Base-by-base conservation (phyloP, 2,329 filamentous ascomycete species). In the Tolypocladium ophioglossoides region DNA sequence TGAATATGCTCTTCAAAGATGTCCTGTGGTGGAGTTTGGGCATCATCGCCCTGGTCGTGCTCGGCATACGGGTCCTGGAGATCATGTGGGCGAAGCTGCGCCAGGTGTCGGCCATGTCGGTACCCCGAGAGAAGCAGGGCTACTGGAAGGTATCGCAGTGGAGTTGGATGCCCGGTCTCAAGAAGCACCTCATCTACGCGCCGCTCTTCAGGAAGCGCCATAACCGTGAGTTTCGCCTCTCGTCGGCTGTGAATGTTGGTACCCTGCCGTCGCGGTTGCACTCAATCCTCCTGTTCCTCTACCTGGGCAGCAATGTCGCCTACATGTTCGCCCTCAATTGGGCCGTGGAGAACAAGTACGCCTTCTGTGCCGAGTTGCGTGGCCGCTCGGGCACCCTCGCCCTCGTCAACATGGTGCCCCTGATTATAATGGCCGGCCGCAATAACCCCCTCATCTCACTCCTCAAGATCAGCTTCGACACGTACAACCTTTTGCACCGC, bases 401-500 rank as follows among this genome's bases (percentile, higher is more conserved):
- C 5, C 78, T 91, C 12, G 80, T 95, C 63, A 99, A 96, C 73
- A 88, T 97, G 82, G 83, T 99, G 35, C 91, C 94, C 6, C 83
- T 96, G 34, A 80, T 97, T 63, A 81, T 97, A 59, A 82, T 97
- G 55, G 91, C 91, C 14, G 85, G 90, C 38, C 87, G 94, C 66
- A 97, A 97, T 75, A 99, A 97, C 72, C 89, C 90, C 10, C 76
- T 96, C 50, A 96, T 97, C 65, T 70, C 77, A 4, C 70, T 95
- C 37, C 78, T 97, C 55, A 83, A 86, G 62, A 86, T 97, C 68
- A 92, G 89, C 69, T 99, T 96, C 72, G 94, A 97, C 70, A 95
- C 91, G 0, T 97, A 95, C 78, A 97, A 97, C 68, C 83, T 75
- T 10, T 63, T 75, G n/a, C 73, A 75, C 57, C 70, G 89, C 59